A percentile compares a stretch with the other conserved stretches of the same genome.
phyloP scores from a whole-genome alignment of 805 yeast genomes.

The Candida pini region DNA sequence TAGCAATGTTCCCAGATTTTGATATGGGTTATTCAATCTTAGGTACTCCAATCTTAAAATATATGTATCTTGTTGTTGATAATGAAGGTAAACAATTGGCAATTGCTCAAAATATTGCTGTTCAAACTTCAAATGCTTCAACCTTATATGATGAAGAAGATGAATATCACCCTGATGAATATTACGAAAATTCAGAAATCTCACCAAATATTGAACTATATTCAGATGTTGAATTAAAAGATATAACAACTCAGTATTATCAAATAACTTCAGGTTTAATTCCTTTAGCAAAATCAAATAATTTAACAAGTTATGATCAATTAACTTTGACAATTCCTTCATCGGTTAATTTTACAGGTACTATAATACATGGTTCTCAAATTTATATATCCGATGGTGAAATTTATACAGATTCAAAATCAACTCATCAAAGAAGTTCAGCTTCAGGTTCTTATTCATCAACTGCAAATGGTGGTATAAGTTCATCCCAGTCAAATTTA shows the following conservation, averaged over 20 bases:
- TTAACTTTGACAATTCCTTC: constrained; percentile 25
- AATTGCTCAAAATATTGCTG: constrained; percentile 39
- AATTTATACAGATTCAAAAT: constrained; percentile 15
- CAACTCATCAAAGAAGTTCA: not conserved
- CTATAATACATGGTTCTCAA: constrained; percentile 9
- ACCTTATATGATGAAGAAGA: not conserved
- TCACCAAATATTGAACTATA: constrained; percentile 1
- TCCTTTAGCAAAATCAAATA: constrained; percentile 26
- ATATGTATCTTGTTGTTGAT: constrained; percentile 58
- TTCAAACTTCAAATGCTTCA: not conserved
- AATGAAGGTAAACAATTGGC: constrained; percentile 52
- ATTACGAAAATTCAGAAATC: constrained; percentile 1
- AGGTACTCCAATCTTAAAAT: constrained; percentile 53
- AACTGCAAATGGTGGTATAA: not conserved
- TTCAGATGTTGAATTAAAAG: not conserved
- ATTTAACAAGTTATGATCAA: constrained; percentile 12
- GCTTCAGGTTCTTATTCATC: constrained; percentile 10
- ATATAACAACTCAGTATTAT: constrained; percentile 4
- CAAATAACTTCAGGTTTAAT: constrained; percentile 25
- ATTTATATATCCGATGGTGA: constrained; percentile 27
- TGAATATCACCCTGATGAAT: constrained; percentile 1
- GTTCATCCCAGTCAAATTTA: too few species aligned
- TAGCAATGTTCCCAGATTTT: constrained; percentile 45
- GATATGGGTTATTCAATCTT: constrained; percentile 45
- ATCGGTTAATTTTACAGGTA: constrained; percentile 10